Percentiles rank a stretch among this genome's conserved stretches.
phyloP scores from a whole-genome alignment of 1,284 basidiomycete genomes.

The Moesziomyces parantarcticus region DNA sequence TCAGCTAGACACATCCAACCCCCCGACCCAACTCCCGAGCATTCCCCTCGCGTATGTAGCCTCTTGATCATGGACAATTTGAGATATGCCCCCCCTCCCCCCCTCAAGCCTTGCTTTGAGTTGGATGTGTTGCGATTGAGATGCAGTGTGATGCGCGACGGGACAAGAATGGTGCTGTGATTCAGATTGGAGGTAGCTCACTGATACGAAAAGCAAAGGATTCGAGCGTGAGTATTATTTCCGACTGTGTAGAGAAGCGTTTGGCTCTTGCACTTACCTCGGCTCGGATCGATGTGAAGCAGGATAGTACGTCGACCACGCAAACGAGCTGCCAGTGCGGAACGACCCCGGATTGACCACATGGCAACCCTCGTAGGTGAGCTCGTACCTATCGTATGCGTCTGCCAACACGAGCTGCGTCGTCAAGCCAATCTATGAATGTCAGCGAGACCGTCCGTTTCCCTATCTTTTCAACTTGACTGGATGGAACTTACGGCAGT shows the following conservation, averaged over 20 bases:
- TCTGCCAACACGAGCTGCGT: conserved; percentile 90
- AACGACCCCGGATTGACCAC: conserved; percentile 91
- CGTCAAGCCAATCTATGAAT: conserved; percentile 6
- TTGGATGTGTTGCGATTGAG: neutral
- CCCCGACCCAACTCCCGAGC: too few species aligned
- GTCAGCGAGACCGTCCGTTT: neutral
- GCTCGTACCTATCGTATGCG: conserved; percentile 92
- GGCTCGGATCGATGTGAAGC: conserved; percentile 61
- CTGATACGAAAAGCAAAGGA: neutral
- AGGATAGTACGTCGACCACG: conserved; percentile 68
- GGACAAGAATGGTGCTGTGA: neutral
- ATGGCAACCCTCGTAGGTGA: conserved; percentile 97
- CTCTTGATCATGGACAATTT: conserved; percentile 38
- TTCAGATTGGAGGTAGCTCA: neutral
- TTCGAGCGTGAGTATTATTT: neutral
- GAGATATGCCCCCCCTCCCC: conserved; percentile 1
- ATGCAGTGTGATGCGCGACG: neutral
- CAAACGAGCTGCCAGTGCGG: conserved; percentile 54
- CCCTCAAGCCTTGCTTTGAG: neutral
- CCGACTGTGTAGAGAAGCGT: neutral
- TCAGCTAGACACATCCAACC: conserved; percentile 11
- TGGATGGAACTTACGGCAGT: conserved; percentile 76
- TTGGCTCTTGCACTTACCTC: conserved; percentile 35
- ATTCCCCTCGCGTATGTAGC: neutral
- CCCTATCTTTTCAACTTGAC: neutral